Base-by-base conservation (phyloP, 768 basidiomycete species). In the Rhodosporidiobolus sp. region DNA sequence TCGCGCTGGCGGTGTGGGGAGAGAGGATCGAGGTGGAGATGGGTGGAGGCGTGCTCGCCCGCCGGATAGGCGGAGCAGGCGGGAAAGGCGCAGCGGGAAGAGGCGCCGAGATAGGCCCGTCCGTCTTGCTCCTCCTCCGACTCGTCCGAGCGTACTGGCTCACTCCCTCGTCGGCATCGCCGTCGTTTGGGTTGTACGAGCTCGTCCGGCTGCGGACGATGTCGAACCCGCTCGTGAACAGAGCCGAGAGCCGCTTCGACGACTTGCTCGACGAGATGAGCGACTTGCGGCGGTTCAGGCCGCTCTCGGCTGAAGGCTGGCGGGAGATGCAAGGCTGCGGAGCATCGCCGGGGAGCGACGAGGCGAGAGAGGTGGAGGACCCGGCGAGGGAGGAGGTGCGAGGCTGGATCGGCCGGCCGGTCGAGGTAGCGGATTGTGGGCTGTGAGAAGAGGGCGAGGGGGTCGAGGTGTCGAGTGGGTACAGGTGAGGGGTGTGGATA, bases 151-250 rank as follows among this genome's bases (percentile, higher is more conserved):
- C 58, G 17, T 7, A n/a, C 19, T 26, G 54, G 8, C 53, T 43
- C 38, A 3, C 43, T 35, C 49, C 26, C 17, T 59, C 46, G 24
- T 46, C 63, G 17, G 38, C 59, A 35, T 57, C 60, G n/a, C 54
- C 67, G 17, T 63, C 69, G 22, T 55, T 52, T 63, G 69, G 65
- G 55, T 72, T 66, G 65, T 55, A 35, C 59, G 72, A 60, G 43
- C 35, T 63, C 54, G 67, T 61, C 24, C 72, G 56, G 12, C 52
- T 52, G 16, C 73, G 59, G 4, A 63, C 66, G 43, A 58, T 52
- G 50, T 57, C 61, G 20, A 72, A 57, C 26, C 72, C 63, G 43
- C 52, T 69, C 52, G 64, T 57, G 50, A 74, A 58, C 7, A 74
- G 11, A 3, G 62, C 55, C 53, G 73, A 69, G 4, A 74, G 55